These are phyloP conservation scores for Kwoniella heveanensis DNA, from an alignment of 768 basidiomycete genomes.

Conservation along the genomic window DNA sequence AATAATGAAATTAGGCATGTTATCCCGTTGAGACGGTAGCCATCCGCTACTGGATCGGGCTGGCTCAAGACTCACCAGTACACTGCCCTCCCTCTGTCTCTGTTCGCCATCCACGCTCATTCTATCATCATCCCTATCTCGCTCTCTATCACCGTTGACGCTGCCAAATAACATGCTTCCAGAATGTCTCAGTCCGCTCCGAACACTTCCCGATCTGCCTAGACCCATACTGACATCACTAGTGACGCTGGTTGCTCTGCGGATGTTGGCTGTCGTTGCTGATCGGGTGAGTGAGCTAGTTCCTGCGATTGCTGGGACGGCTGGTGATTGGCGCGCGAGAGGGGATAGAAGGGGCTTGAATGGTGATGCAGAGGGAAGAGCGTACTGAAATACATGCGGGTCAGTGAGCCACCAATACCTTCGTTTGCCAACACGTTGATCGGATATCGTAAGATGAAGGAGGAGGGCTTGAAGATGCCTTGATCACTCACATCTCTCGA, in stretches of 20 bases:
- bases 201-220: conserved; percentile 16
- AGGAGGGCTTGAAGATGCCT: background rate
- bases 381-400: conserved; percentile 18
- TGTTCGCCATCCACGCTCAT: conserved; percentile 46
- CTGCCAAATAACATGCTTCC: conserved; percentile 37
- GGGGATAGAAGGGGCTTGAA: conserved; percentile 41
- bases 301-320: conserved; percentile 7
- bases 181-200: conserved; percentile 18
- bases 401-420: background rate
- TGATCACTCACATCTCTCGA: conserved; percentile 22
- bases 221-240: conserved; percentile 40
- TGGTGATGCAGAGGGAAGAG: conserved; percentile 39
- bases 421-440: too few relatives aligned
- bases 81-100: conserved; percentile 32
- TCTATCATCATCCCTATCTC: conserved; percentile 30
- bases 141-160: conserved; percentile 25
- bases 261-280: conserved; percentile 37
- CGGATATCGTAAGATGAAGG: background rate
- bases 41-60: too few relatives aligned
- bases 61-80: conserved; percentile 40
- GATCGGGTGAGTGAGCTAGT: conserved; percentile 32
- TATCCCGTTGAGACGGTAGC: too few relatives aligned
- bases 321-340: conserved; percentile 20
- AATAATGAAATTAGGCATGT: too few relatives aligned
- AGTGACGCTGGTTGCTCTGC: conserved; percentile 28